phyloP scores from a whole-genome alignment of 208 protist species.

The Acanthamoeba quina region DNA sequence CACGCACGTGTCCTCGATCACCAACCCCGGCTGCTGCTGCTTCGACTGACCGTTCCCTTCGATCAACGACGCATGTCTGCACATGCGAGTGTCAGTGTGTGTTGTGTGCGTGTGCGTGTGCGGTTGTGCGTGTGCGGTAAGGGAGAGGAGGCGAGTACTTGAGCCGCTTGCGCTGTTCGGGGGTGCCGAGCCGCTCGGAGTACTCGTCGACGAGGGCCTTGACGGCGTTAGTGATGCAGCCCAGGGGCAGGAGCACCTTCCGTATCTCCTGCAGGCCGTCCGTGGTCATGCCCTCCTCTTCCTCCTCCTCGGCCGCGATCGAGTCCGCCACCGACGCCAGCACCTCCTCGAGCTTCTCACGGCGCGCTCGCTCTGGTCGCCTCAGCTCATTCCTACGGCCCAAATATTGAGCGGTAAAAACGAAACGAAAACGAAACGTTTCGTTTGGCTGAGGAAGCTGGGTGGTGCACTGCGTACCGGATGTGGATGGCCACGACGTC shows the following conservation, averaged over 20 bases:
- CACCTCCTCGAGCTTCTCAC: constrained; percentile 23
- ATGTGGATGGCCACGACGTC: constrained; percentile 39
- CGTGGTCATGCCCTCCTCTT: background rate
- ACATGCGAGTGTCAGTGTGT: background rate
- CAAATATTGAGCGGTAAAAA: background rate
- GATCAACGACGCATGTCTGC: constrained; percentile 49
- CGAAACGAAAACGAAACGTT: background rate
- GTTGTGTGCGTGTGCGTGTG: background rate
- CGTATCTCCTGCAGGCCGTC: constrained; percentile 19
- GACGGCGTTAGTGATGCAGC: constrained; percentile 38
- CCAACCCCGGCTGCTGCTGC: background rate
- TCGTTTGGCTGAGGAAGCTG: too few relatives aligned
- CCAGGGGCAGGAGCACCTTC: constrained; percentile 6
- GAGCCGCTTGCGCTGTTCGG: constrained; percentile 23
- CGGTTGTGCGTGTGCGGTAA: background rate
- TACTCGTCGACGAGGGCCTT: constrained; percentile 15
- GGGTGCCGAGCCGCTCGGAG: background rate
- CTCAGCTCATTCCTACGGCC: background rate
- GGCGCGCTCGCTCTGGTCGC: background rate
- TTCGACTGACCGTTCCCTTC: background rate
- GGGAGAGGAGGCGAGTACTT: background rate
- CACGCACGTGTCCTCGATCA: constrained; percentile 1
- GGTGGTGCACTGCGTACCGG: too few relatives aligned
- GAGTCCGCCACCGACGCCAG: constrained; percentile 14
- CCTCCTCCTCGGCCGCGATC: background rate